Base-by-base conservation (phyloP, 1,284 basidiomycete genomes). In the Agroathelia rolfsii region DNA sequence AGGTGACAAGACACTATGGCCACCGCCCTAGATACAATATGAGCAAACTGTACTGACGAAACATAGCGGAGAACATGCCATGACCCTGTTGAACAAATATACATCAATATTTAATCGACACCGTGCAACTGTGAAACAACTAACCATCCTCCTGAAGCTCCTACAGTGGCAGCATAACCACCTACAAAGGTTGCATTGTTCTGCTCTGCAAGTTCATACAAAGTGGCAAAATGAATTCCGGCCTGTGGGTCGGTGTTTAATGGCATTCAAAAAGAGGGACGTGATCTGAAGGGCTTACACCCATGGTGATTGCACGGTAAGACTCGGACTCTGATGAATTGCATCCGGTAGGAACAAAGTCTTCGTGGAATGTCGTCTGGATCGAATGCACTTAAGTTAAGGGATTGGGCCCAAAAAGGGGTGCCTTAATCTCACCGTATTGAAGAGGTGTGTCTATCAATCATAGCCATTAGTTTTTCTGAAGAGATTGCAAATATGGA, bases 1-100 rank as follows among this genome's bases (percentile, higher is more conserved):
- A 2, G 53, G 54, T 3, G 51, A 52, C 5, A 68, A 42, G n/a
- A 62, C 49, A 15, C 63, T 55, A 40, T 70, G 67, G 2, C 69
- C 69, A 11, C 69, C 69, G n/a, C 69, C 69, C 59, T 65, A 25
- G 13, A 18, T 24, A 11, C n/a, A 24, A 20, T 6, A 33, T 30
- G 8, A 36, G 29, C n/a, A n/a, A 9, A 26, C 15, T 8, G n/a
- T 16, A n/a, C 23, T 15, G 16, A 22, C 31, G 16, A 8, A 32
- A 21, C 27, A 18, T 35, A 12, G 19, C 5, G 4, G 24, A 36
- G 15, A 4, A 31, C 30, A 8, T 28, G 42, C 44, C 42, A 40
- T 32, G 3, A 42, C n/a, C n/a, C n/a, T n/a, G n/a, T n/a, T n/a
- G n/a, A n/a, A n/a, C n/a, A n/a, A n/a, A n/a, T n/a, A n/a, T n/a